phyloP scores from a whole-genome alignment of 208 protist genomes.

The Acanthamoeba triangularis region DNA sequence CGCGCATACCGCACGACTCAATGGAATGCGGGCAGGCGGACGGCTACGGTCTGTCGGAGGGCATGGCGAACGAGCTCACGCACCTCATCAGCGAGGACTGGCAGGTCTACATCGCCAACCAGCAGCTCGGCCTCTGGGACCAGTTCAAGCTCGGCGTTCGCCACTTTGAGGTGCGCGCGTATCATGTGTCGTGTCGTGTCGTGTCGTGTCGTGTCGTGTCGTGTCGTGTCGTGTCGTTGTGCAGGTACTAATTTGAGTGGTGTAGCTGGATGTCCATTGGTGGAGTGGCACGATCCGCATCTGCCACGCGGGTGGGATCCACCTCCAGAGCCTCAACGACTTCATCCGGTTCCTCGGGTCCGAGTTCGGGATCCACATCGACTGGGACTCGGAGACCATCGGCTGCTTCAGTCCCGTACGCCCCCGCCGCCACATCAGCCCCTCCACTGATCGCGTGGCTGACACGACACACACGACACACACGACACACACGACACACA shows the following conservation, averaged over 20 bases:
- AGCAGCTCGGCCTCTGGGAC: constrained; percentile 36
- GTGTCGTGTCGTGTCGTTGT: background rate
- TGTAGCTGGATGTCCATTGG: constrained; percentile 18
- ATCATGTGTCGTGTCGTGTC: background rate
- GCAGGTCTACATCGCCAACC: constrained; percentile 52
- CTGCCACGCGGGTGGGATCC: constrained; percentile 49
- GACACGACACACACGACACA: background rate
- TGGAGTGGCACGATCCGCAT: background rate
- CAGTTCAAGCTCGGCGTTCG: constrained; percentile 56
- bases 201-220: background rate
- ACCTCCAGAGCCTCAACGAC: constrained; percentile 17
- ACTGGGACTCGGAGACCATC: constrained; percentile 50
- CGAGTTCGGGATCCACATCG: constrained; percentile 10
- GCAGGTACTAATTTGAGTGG: background rate
- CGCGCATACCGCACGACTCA: background rate
- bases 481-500: too few species aligned
- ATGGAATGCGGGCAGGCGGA: background rate
- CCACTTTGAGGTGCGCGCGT: constrained; percentile 10
- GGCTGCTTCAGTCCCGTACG: constrained; percentile 51
- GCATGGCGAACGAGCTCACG: background rate
- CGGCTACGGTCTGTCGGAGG: constrained; percentile 31
- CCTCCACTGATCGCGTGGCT: background rate
- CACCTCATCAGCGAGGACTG: constrained; percentile 6
- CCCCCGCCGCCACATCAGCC: background rate
- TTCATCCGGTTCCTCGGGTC: background rate